These are phyloP conservation scores for Septoria linicola DNA, from an alignment of 2,329 filamentous ascomycete species.

Conservation along the genomic window DNA sequence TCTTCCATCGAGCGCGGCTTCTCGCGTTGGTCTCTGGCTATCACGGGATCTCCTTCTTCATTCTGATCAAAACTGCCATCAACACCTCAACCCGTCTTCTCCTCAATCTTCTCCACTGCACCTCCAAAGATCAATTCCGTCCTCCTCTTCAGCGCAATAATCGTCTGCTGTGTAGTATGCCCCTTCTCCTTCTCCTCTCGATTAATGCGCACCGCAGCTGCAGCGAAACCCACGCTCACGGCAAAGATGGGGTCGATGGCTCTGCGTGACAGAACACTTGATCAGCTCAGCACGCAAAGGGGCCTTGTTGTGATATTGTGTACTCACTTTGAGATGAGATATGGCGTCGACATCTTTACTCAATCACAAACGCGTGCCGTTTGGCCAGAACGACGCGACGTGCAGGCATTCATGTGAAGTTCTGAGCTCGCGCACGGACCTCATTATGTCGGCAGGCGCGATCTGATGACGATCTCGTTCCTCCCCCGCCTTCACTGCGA, in stretches of 20 bases:
- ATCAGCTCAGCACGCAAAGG: neutral
- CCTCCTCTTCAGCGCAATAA: slow-evolving; percentile 44
- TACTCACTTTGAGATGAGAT: slow-evolving; percentile 48
- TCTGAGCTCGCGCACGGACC: neutral
- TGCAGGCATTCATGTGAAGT: neutral
- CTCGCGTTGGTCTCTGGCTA: too few relatives aligned
- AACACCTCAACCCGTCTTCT: neutral
- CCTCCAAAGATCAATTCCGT: slow-evolving; percentile 33
- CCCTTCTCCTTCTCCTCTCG: slow-evolving; percentile 52
- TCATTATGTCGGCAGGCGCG: too few relatives aligned
- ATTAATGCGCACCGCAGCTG: slow-evolving; percentile 43
- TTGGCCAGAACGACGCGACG: too few relatives aligned
- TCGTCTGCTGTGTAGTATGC: slow-evolving; percentile 39
- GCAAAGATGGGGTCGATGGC: slow-evolving; percentile 52
- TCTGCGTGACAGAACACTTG: slow-evolving; percentile 32
- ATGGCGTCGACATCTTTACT: slow-evolving; percentile 30
- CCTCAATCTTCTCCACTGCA: neutral
- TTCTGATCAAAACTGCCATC: neutral
- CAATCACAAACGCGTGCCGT: too few relatives aligned
- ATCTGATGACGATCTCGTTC: too few relatives aligned
- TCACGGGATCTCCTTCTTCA: too few relatives aligned
- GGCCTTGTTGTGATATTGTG: neutral
- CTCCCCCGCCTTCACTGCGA: too few relatives aligned
- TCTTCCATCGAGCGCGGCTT: too few relatives aligned
- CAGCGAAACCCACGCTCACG: slow-evolving; percentile 47